A percentile compares a stretch with the other conserved stretches of the same genome.
Evolutionary conservation across 345 rosid species (phyloP).

Genomic region (Excoecaria agallocha): DNA sequence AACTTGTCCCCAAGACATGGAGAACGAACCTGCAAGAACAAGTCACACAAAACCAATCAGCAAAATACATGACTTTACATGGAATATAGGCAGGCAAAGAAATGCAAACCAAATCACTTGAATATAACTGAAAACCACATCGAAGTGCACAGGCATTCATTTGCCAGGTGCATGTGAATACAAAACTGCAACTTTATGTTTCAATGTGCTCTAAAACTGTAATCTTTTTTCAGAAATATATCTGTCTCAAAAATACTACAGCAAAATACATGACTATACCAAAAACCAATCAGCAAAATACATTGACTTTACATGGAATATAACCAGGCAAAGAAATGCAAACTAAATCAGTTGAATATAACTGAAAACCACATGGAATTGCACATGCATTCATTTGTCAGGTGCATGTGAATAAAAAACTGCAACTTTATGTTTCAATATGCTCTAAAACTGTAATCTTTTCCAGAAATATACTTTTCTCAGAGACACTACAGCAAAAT

Average conservation of each 20-base stretch:
- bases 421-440: no score
- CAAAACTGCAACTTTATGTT: no score
- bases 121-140: not conserved
- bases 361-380: not conserved
- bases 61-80: not conserved
- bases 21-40: constrained; percentile 58
- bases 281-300: no score
- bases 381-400: not conserved
- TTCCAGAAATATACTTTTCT: constrained; percentile 55
- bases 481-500: constrained; percentile 76
- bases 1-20: constrained; percentile 94
- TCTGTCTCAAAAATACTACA: constrained; percentile 84
- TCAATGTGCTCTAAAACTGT: not conserved
- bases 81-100: not conserved
- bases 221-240: constrained; percentile 9
- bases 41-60: not conserved
- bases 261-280: no score
- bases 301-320: not conserved
- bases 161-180: no score
- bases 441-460: not conserved
- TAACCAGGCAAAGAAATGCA: not conserved
- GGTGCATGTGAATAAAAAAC: no score
- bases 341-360: not conserved
- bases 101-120: not conserved
- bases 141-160: not conserved